Conservation (phyloP, 169 alveolate species). For the Blepharisma undulans region DNA sequence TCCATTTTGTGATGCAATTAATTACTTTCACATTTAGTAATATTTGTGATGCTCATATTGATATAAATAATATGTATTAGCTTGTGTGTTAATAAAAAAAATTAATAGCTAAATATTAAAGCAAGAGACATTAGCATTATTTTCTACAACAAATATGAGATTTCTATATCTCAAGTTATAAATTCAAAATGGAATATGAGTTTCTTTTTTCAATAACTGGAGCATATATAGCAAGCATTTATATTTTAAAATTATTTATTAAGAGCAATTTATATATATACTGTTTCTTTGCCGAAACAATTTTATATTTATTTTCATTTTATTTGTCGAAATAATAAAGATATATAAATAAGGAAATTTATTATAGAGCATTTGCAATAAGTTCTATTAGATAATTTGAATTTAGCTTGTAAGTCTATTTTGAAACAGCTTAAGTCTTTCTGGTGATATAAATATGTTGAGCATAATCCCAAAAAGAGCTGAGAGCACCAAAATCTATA, state of each 20-base stretch:
- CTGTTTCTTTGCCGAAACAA: not conserved
- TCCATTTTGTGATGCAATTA: not conserved
- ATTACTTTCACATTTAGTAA: not conserved
- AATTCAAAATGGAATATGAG: not conserved
- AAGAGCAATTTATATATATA: not conserved
- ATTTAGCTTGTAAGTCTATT: not conserved
- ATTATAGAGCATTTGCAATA: not conserved
- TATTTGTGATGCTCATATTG: not conserved
- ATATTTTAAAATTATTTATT: too few relatives aligned
- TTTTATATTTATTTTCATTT: too few relatives aligned
- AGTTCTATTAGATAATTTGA: not conserved
- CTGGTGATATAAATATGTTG: conserved; percentile 9
- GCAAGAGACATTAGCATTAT: not conserved
- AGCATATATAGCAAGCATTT: not conserved
- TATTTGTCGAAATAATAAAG: not conserved
- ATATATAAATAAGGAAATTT: not conserved
- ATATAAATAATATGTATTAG: not conserved
- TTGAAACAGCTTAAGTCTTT: not conserved
- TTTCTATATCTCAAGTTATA: not conserved
- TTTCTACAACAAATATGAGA: not conserved
- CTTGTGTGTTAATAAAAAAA: too few relatives aligned
- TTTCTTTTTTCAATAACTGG: not conserved
- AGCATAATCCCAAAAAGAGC: conserved; percentile 3
- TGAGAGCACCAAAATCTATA: conserved; percentile 25
- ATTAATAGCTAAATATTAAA: too few relatives aligned